Conservation (phyloP, 1,139 yeast genomes). For the Taiozyma onychis region DNA sequence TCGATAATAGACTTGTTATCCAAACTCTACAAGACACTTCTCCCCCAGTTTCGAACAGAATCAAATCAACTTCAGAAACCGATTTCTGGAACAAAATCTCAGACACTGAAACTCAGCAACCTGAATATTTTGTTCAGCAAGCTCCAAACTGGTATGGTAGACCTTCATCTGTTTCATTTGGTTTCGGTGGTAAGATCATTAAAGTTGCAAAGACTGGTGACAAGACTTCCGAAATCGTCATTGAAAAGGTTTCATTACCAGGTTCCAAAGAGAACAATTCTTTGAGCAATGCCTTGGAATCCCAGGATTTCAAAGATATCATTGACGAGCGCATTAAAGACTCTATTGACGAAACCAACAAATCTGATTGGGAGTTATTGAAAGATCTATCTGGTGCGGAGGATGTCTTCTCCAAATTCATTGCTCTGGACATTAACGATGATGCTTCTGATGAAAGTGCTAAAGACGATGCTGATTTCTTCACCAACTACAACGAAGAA, state of each 20-base stretch:
- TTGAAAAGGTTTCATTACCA: constrained; percentile 42
- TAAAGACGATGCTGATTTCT: constrained; percentile 28
- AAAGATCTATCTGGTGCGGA: constrained; percentile 52
- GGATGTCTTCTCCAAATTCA: constrained; percentile 30
- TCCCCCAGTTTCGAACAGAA: constrained; percentile 44
- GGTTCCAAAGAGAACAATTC: constrained; percentile 35
- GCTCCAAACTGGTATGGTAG: constrained; percentile 88
- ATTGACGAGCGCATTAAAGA: constrained; percentile 46
- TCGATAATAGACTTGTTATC: constrained; percentile 78
- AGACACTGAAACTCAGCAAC: constrained; percentile 68
- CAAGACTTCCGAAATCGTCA: constrained; percentile 41
- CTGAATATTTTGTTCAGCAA: constrained; percentile 58
- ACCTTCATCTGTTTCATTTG: constrained; percentile 77
- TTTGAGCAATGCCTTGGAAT: constrained; percentile 54
- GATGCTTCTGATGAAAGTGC: constrained; percentile 15
- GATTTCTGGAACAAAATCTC: constrained; percentile 88
- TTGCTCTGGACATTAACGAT: constrained; percentile 29
- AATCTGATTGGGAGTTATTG: constrained; percentile 75
- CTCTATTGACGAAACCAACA: constrained; percentile 39
- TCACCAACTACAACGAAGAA: constrained; percentile 28
- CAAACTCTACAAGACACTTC: constrained; percentile 81
- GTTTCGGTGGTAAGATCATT: constrained; percentile 89
- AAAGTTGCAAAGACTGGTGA: constrained; percentile 40
- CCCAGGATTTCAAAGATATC: constrained; percentile 47
- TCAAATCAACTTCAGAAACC: constrained; percentile 47